Conservation (phyloP, 2,329 filamentous ascomycete species). For the Zymoseptoria tritici region DNA sequence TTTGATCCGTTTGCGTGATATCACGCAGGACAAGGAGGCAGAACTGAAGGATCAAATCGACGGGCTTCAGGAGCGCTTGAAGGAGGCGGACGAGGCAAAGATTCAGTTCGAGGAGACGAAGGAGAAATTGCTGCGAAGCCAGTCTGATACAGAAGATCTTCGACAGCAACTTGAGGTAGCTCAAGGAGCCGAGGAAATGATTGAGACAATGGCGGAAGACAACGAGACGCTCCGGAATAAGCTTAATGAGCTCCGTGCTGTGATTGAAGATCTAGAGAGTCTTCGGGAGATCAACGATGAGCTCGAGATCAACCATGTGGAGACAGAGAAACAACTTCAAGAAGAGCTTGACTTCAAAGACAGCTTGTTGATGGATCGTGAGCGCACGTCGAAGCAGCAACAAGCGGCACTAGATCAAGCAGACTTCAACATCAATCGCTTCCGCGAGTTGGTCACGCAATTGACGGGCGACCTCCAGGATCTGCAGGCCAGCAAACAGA, state of each 20-base stretch:
- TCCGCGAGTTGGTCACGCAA: slow-evolving; percentile 79
- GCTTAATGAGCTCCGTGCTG: slow-evolving; percentile 71
- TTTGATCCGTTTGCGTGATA: slow-evolving; percentile 72
- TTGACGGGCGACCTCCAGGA: slow-evolving; percentile 84
- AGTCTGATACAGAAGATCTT: slow-evolving; percentile 74
- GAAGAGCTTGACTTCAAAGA: slow-evolving; percentile 89
- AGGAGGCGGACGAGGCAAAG: slow-evolving; percentile 34
- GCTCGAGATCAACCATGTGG: slow-evolving; percentile 84
- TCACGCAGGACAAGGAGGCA: slow-evolving; percentile 76
- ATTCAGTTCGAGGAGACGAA: slow-evolving; percentile 63
- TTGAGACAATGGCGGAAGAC: slow-evolving; percentile 81
- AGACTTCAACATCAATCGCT: slow-evolving; percentile 81
- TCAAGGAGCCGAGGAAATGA: slow-evolving; percentile 83
- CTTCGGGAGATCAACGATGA: slow-evolving; percentile 92
- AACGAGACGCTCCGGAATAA: slow-evolving; percentile 78
- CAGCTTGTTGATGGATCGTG: slow-evolving; percentile 72
- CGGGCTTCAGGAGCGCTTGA: slow-evolving; percentile 34
- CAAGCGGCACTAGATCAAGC: slow-evolving; percentile 76
- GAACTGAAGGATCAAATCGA: slow-evolving; percentile 61
- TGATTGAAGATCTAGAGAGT: slow-evolving; percentile 80
- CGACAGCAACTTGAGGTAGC: slow-evolving; percentile 86
- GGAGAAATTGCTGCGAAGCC: slow-evolving; percentile 64
- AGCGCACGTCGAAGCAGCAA: slow-evolving; percentile 64
- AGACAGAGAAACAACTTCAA: slow-evolving; percentile 89
- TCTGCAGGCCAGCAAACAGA: slow-evolving; percentile 82